phyloP scores from a whole-genome alignment of 768 basidiomycete genomes.

The Suillus ampliporus region DNA sequence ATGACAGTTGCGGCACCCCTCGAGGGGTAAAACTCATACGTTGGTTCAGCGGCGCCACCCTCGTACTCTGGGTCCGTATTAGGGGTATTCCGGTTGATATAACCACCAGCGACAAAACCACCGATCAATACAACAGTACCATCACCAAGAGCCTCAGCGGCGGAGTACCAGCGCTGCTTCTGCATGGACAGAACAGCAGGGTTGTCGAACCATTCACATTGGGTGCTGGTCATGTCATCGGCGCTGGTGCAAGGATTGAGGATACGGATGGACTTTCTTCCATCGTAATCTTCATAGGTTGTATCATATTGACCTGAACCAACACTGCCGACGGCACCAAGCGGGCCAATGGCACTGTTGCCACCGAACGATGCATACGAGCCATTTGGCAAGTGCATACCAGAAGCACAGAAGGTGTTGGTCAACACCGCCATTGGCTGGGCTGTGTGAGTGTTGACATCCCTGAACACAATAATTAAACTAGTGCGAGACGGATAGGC shows the following conservation, averaged over 20 bases:
- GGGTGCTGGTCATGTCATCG: constrained; percentile 50
- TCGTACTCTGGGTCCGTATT: constrained; percentile 65
- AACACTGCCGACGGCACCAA: constrained; percentile 59
- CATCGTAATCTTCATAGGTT: constrained; percentile 81
- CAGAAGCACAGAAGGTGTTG: constrained; percentile 83
- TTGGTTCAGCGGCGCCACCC: constrained; percentile 79
- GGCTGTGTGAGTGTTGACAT: constrained; percentile 62
- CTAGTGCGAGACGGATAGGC: constrained; percentile 14
- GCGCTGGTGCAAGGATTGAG: constrained; percentile 71
- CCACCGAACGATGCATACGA: constrained; percentile 80
- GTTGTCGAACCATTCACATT: constrained; percentile 80
- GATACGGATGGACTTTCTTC: constrained; percentile 78
- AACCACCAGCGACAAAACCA: constrained; percentile 78
- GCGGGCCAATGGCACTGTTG: constrained; percentile 73
- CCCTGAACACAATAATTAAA: constrained; percentile 47
- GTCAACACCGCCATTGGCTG: constrained; percentile 73
- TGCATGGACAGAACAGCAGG: constrained; percentile 66
- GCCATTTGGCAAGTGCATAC: constrained; percentile 82
- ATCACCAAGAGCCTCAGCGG: constrained; percentile 74
- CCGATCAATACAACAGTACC: constrained; percentile 84
- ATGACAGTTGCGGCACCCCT: constrained; percentile 57
- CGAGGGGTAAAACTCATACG: constrained; percentile 83
- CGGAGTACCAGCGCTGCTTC: constrained; percentile 77
- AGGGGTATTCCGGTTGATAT: constrained; percentile 77
- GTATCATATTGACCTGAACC: constrained; percentile 62